Base-by-base conservation (phyloP, 202 grass and related monocot genomes). In the Brachypodium distachyon region DNA sequence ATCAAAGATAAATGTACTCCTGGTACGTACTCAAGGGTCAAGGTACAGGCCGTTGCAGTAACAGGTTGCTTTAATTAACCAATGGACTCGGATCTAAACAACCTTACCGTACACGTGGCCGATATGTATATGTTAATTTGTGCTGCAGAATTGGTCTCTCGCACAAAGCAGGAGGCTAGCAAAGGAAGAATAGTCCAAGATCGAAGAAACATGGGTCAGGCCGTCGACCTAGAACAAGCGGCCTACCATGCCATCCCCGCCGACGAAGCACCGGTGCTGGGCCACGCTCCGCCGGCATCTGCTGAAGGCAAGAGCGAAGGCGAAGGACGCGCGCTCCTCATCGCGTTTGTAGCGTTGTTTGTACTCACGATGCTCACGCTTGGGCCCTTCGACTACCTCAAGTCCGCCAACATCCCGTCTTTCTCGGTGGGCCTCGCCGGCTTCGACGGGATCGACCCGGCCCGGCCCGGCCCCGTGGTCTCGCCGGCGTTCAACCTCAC, bases 401-500 rank as follows among this genome's bases (percentile, higher is more conserved):
- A 5, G 41, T 4, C 0, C 1, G 22, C 64, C 65, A 68, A 68
- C 65, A 16, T 19, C 6, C 22, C 41, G 65, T 17, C 65, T 3
- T n/a, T 68, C 65, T 29, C 65, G 25, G 16, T 68, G 41, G 25
- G 26, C 16, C 25, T 68, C 65, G 65, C 41, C 65, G 26, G 65
- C 65, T 31, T 47, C 65, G 41, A 29, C 3, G 64, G 64, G 23
- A 26, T 67, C 41, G 41, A 47, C 41, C 0, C 9, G 26, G 41
- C 65, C 16, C 25, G 65, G 25, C 65, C 65, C 21, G 41, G 14
- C 65, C 16, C 14, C 25, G 16, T 68, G 7, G 65, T 68, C 65
- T 68, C 41, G 41, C 65, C 41, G 65, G 65, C 65, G 41, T 68
- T 47, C 65, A 68, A 68, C 16, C 14, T 68, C 65, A 68, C 41